A percentile compares a stretch with the other conserved stretches of the same genome.
Evolutionary conservation across 192 early-diverging fungal species (phyloP).

Genomic region (Coemansia sp.): DNA sequence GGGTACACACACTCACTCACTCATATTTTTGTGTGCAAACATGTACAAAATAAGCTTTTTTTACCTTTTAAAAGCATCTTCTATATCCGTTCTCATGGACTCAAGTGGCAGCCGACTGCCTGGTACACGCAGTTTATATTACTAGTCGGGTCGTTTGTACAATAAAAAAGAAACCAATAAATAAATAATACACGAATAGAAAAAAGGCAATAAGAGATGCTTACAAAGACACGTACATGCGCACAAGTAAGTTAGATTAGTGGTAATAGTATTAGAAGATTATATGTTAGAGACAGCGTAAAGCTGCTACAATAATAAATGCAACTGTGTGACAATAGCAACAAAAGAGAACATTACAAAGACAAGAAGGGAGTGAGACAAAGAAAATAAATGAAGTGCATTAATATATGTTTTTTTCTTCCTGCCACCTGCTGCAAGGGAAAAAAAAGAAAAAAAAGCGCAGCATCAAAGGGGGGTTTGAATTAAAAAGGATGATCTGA

Average conservation of each 20-base stretch:
- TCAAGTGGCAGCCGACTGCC: conserved; percentile 2
- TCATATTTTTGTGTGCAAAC: background rate
- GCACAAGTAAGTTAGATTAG: background rate
- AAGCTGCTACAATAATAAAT: too few species aligned
- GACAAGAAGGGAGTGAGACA: background rate
- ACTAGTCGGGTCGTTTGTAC: too few species aligned
- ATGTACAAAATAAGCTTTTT: background rate
- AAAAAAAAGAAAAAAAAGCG: background rate
- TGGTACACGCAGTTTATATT: too few species aligned
- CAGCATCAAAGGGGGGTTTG: too few species aligned
- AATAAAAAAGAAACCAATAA: conserved; percentile 9
- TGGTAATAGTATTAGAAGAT: background rate
- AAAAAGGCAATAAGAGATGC: background rate
- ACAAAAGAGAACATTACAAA: background rate
- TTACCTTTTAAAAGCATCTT: conserved; percentile 21
- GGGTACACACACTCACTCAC: background rate
- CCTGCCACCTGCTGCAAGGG: background rate
- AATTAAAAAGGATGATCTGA: too few species aligned
- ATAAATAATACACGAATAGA: conserved; percentile 1
- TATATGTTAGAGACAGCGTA: too few species aligned
- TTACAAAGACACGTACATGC: background rate
- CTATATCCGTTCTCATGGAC: conserved; percentile 2
- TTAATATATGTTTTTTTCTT: background rate
- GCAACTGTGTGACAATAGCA: too few species aligned
- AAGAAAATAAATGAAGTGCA: conserved; percentile 1